Evolutionary conservation across 441 rosid genomes (phyloP).

Genomic region (Bruguiera hainesii): DNA sequence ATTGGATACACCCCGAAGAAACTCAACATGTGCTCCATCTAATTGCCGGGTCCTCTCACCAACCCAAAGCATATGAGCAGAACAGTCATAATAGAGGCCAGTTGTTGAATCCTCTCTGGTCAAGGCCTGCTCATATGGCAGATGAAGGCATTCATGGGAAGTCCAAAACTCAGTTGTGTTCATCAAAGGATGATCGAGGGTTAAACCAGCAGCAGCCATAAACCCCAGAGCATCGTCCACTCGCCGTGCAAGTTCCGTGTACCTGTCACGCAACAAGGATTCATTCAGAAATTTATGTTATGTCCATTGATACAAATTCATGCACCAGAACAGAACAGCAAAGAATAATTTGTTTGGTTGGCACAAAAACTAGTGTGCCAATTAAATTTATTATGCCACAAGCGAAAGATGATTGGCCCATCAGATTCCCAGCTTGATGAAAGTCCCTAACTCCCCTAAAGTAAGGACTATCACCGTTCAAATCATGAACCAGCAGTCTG

Average conservation of each 20-base stretch:
- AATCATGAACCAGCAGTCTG: not conserved
- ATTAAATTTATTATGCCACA: not conserved
- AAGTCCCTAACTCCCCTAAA: not conserved
- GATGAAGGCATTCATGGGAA: constrained; percentile 55
- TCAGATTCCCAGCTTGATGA: not conserved
- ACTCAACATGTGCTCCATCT: constrained; percentile 60
- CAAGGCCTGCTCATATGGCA: constrained; percentile 54
- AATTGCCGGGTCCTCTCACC: constrained; percentile 60
- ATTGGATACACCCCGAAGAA: constrained; percentile 50
- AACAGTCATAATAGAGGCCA: constrained; percentile 53
- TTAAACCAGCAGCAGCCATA: constrained; percentile 57
- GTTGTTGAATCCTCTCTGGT: constrained; percentile 58
- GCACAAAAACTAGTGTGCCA: too few relatives aligned
- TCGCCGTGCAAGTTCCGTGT: constrained; percentile 47
- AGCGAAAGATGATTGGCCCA: not conserved
- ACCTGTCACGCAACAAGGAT: constrained; percentile 28
- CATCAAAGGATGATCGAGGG: constrained; percentile 50
- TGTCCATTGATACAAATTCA: not conserved
- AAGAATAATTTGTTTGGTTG: not conserved
- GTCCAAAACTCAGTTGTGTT: constrained; percentile 52
- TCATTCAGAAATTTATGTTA: constrained; percentile 1
- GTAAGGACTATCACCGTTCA: not conserved
- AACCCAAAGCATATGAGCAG: constrained; percentile 60
- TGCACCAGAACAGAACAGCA: not conserved
- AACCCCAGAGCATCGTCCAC: constrained; percentile 61